Base-by-base conservation (phyloP, 306 rosid genomes). In the Medicago ruthenica region DNA sequence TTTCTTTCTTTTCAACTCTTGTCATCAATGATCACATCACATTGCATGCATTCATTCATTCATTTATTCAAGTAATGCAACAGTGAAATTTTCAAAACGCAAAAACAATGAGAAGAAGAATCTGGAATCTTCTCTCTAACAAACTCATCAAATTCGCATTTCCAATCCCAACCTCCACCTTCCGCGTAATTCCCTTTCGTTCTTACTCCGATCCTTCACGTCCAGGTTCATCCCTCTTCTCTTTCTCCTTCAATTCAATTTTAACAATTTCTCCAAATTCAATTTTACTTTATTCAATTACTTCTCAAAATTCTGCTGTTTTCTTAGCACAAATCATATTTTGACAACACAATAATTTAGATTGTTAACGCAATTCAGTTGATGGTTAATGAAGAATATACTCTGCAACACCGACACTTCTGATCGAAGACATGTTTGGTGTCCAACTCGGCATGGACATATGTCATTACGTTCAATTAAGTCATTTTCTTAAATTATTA, bases 101-200 rank as follows among this genome's bases (percentile, higher is more conserved):
- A 53, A 64, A 58, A 54, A 78, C 41, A 67, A 84, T 91, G 89
- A 83, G 83, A 78, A 85, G 74, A 76, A 86, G 74, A 76, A 70
- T 84, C 44, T 89, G 77, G 58, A 71, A 65, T 64, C 53, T 76
- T 69, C 70, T 78, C 24, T 70, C 24, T 3, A 17, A 75, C 6
- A 61, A 79, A 75, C 61, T 89, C 15, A 15, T 73, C 17, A n/a
- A 31, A 40, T 79, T 63, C 9, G 2, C 54, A 53, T 65, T 67
- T 36, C 51, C 82, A 2, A 63, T 68, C 55, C 71, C 83, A 68
- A 22, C 51, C 36, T 75, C 84, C 45, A 80, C 64, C 0, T 16
- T 13, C 40, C 42, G 85, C 76, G 10, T 66, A 73, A 83, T 65
- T 80, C 57, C 69, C 15, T 41, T 81, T 86, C 92, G 94, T 59